Conservation (phyloP, 2,329 filamentous ascomycete genomes). For the Moelleriella libera region DNA sequence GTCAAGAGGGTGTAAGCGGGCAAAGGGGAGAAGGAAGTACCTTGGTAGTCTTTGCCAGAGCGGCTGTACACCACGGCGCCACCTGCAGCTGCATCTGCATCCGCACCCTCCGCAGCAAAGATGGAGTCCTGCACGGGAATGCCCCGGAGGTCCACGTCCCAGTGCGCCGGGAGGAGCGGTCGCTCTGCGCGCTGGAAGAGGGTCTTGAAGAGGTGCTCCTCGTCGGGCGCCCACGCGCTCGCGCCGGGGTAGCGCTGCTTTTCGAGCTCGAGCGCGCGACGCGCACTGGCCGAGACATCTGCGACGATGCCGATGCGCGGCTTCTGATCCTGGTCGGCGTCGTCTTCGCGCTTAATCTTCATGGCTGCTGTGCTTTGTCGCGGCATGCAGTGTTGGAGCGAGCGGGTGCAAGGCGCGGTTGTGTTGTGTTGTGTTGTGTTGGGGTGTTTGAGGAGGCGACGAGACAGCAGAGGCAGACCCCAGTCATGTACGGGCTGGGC, state of each 20-base stretch:
- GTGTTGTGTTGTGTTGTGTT: too few species aligned
- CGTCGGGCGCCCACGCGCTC: constrained; percentile 35
- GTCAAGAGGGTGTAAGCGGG: not conserved
- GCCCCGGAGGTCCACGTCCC: constrained; percentile 24
- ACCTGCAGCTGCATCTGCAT: not conserved
- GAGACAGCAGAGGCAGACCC: too few species aligned
- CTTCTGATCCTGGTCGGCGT: constrained; percentile 3
- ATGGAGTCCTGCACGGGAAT: constrained; percentile 22
- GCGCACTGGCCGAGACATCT: not conserved
- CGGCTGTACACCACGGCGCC: constrained; percentile 24
- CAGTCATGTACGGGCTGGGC: too few species aligned
- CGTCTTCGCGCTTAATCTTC: constrained; percentile 1
- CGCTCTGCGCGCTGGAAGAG: constrained; percentile 25
- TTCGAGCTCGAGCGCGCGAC: constrained; percentile 26
- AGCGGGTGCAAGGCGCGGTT: too few species aligned
- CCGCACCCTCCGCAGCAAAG: constrained; percentile 18
- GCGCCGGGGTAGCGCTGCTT: constrained; percentile 26
- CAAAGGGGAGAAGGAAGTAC: constrained; percentile 10
- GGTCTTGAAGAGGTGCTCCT: constrained; percentile 28
- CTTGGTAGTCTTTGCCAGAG: constrained; percentile 20
- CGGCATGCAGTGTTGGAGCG: too few species aligned
- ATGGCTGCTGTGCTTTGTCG: too few species aligned
- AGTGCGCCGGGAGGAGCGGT: constrained; percentile 24
- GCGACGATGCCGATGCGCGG: too few species aligned
- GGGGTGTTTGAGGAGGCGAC: too few species aligned